Conservation (phyloP, 176 grass and related monocot species). For the Tillandsia fasciculata region DNA sequence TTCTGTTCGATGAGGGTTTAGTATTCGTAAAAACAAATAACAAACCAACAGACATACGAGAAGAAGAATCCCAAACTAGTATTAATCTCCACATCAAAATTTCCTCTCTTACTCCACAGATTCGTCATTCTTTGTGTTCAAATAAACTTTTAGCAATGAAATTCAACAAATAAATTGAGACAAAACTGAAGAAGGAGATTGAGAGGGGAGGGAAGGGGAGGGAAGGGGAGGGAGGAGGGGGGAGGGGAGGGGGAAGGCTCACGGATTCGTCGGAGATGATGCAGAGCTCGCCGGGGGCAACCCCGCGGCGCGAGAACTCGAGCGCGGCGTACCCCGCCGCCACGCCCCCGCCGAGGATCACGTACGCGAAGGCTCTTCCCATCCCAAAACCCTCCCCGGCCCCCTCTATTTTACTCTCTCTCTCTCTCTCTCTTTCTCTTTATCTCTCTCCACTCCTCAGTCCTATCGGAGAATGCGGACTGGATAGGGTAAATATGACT, state of each 20-base stretch:
- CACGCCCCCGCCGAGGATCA: constrained; percentile 89
- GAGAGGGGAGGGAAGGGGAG: neutral
- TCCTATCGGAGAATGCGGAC: neutral
- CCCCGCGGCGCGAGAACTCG: constrained; percentile 55
- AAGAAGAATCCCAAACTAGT: no score
- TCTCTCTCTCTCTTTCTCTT: neutral
- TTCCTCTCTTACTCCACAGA: no score
- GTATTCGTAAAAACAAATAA: no score
- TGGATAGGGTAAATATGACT: neutral
- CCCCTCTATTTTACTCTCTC: neutral
- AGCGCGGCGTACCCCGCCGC: constrained; percentile 80
- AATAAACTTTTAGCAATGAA: neutral
- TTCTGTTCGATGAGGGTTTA: no score
- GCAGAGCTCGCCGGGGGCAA: constrained; percentile 54
- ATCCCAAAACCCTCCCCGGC: constrained; percentile 29
- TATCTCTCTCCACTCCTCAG: neutral
- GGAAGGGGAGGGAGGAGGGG: neutral
- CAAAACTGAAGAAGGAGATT: neutral
- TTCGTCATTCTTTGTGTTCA: neutral
- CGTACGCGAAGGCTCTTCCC: constrained; percentile 65
- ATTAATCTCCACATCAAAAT: no score
- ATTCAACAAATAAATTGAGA: neutral
- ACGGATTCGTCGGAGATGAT: constrained; percentile 91
- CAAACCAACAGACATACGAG: no score
- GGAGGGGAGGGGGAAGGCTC: neutral